Conservation (phyloP, 805 yeast species). For the Wickerhamiella dianesei region DNA sequence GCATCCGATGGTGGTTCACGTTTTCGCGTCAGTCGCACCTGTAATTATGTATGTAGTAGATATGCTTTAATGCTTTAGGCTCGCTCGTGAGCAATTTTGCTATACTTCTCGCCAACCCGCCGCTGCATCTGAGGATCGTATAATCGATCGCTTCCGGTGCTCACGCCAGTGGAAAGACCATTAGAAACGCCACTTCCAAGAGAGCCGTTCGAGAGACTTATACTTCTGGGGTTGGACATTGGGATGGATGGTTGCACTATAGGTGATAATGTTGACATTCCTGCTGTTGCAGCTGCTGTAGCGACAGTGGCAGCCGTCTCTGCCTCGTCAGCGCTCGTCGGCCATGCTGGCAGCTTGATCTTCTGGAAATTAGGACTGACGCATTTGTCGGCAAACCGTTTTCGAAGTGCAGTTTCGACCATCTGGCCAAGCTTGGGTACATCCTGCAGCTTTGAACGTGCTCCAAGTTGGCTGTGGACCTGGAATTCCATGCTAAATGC, state of each 20-base stretch:
- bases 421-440: constrained; percentile 82
- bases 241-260: not conserved
- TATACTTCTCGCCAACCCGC: constrained; percentile 4
- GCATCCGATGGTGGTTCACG: constrained; percentile 23
- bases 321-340: not conserved
- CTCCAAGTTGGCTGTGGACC: constrained; percentile 80
- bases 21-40: constrained; percentile 1
- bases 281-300: not conserved
- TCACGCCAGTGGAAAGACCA: not conserved
- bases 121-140: constrained; percentile 5
- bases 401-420: constrained; percentile 66
- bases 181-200: not conserved
- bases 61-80: not conserved
- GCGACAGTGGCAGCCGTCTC: not conserved
- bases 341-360: constrained; percentile 48
- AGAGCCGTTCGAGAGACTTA: not conserved
- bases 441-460: constrained; percentile 80
- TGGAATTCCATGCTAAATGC: constrained; percentile 83
- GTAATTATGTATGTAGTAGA: not conserved
- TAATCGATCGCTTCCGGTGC: not conserved
- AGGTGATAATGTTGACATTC: not conserved
- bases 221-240: constrained; percentile 1
- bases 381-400: constrained; percentile 86
- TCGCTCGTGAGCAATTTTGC: constrained; percentile 6
- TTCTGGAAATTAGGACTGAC: constrained; percentile 89